Base-by-base conservation (phyloP, 1,284 basidiomycete species). In the Moesziomyces sp. region DNA sequence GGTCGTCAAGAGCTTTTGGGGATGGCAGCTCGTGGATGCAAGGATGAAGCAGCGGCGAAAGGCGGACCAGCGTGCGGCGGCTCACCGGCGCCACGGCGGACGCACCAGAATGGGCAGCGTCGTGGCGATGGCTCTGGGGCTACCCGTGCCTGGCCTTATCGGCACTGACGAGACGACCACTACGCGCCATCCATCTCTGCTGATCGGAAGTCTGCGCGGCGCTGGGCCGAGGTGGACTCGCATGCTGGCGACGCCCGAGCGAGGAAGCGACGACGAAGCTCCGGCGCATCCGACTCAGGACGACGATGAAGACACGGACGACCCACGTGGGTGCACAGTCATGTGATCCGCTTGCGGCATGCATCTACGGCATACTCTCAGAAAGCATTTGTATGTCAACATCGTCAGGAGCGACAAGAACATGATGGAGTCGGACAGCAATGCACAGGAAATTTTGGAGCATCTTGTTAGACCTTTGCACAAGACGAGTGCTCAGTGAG, bases 1-100 rank as follows among this genome's bases (percentile, higher is more conserved):
- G 0, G 74, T 78, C 1, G 46, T 80, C 47, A 76, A 80, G 59
- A 73, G 60, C 43, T 80, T 78, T 52, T 78, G 69, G 66, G 69
- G 58, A 40, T 80, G 78, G 78, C 73, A 80, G 57, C 19, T 58
- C 35, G 66, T 77, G 16, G 73, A 77, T 52, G 58, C 56, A 8
- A 47, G 67, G 28, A 26, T 60, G 30, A 75, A 72, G 54, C 63
- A 65, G 40, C 56, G 58, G 55, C 46, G 64, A 35, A 69, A 77
- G 47, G 59, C 65, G 10, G 63, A 77, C 23, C 48, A 56, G 52
- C 52, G 54, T 7, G 72, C 58, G 8, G 47, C 46, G 9, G 52
- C 63, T 30, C 44, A 52, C n/a, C 49, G 46, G 26, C 30, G 40
- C 23, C 52, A 58, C 2, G 52, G 51, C 5, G 58, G 66, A 1